A percentile compares a stretch with the other conserved stretches of the same genome.
These are phyloP conservation scores for Datura wrightii DNA, from an alignment of 257 asterid genomes.

Conservation along the genomic window DNA sequence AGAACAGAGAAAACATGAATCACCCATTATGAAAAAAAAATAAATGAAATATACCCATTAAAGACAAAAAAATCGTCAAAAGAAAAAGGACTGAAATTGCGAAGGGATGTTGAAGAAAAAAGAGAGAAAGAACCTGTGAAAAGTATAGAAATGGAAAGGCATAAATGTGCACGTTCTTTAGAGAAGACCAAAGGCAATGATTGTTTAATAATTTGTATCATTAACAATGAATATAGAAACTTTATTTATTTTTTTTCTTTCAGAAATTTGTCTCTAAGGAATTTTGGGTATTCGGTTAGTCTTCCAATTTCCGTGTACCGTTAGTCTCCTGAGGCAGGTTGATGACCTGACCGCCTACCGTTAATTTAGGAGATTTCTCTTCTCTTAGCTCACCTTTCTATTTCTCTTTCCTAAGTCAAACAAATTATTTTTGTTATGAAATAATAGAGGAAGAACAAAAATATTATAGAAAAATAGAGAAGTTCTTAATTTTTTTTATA, in stretches of 20 bases:
- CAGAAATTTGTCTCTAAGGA: slow-evolving; percentile 23
- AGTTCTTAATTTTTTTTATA: no score
- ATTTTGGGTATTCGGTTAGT: slow-evolving; percentile 27
- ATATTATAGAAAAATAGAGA: no score
- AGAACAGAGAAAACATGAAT: neutral
- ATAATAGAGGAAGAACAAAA: no score
- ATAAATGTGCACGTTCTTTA: slow-evolving; percentile 25
- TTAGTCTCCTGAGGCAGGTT: slow-evolving; percentile 53
- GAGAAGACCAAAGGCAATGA: slow-evolving; percentile 32
- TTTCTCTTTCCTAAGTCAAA: neutral
- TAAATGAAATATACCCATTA: neutral
- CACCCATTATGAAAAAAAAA: neutral
- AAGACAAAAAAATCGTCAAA: neutral
- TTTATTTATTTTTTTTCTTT: neutral
- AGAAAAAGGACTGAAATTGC: slow-evolving; percentile 2
- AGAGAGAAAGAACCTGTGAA: neutral
- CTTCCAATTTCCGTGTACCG: slow-evolving; percentile 51
- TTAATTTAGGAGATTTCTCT: slow-evolving; percentile 44
- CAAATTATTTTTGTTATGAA: no score
- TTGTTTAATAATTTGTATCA: neutral
- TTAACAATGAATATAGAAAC: slow-evolving; percentile 26
- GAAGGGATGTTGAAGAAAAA: neutral
- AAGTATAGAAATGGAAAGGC: slow-evolving; percentile 18
- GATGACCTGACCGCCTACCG: slow-evolving; percentile 48
- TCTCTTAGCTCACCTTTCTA: neutral